Evolutionary conservation across 75 land plant genomes (phyloP).

Genomic region (Gnetum montanum): DNA sequence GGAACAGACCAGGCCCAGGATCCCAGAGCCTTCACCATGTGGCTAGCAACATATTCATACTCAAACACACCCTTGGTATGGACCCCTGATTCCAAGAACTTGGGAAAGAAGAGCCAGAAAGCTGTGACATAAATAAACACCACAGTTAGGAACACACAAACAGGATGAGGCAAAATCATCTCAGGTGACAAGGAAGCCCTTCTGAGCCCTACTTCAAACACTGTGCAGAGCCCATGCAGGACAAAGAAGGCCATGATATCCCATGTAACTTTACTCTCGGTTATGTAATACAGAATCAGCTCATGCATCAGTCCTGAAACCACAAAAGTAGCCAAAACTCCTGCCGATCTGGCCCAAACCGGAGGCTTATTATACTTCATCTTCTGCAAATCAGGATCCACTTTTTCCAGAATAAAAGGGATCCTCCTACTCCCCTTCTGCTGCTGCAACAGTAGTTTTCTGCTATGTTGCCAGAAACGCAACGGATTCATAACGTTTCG

Average conservation of each 20-base stretch:
- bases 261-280: conserved; percentile 2
- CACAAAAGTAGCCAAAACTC: conserved; percentile 8
- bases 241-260: conserved; percentile 17
- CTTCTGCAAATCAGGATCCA: too few species aligned
- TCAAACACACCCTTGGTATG: conserved; percentile 6
- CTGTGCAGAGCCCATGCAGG: conserved; percentile 10
- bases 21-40: too few species aligned
- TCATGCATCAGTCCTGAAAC: conserved; percentile 25
- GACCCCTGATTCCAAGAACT: conserved; percentile 7
- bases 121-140: conserved; percentile 11
- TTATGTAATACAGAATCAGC: conserved; percentile 12
- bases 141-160: conserved; percentile 8
- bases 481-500: too few species aligned
- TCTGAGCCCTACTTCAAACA: conserved; percentile 11
- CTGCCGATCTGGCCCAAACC: conserved; percentile 8
- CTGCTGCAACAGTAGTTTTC: too few species aligned
- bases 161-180: neutral
- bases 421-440: too few species aligned
- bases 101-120: conserved; percentile 25
- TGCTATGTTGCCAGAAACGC: too few species aligned
- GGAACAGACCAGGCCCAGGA: too few species aligned
- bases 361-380: neutral
- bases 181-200: neutral
- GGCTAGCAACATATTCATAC: too few species aligned
- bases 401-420: too few species aligned